Base-by-base conservation (phyloP, 768 basidiomycete genomes). In the Gloeostereum incarnatum region DNA sequence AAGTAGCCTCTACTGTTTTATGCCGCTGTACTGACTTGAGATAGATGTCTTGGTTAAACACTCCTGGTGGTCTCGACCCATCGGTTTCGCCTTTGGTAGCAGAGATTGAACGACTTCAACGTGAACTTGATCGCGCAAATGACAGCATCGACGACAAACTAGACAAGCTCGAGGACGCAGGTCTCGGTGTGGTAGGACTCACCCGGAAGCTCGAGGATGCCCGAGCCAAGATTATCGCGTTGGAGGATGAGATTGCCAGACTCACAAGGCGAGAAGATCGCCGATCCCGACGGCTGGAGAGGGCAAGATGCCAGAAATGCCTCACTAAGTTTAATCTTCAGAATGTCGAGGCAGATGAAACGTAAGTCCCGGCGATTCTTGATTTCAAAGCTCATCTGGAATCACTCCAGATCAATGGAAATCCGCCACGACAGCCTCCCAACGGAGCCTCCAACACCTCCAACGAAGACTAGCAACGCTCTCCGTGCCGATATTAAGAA, bases 91-190 rank as follows among this genome's bases (percentile, higher is more conserved):
- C 83, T 22, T 57, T 87, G 13, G 53, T 88, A n/a, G 60, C 67
- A 1, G 83, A 91, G 54, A 84, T 91, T 35, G 67, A 65, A 36
- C 72, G 81, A 17, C 62, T 92, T 25, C 81, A 90, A 48, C 64
- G 63, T 13, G 81, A 91, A 47, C 77, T 92, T 19, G 81, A 83
- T 45, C 67, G 54, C 2, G 89, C 88, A 7, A 90, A 93, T 52
- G 78, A 82, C 24, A 82, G 74, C 48, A 85, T 93, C 38, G 91
- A 93, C 48, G 81, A 89, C 51, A 91, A 92, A 55, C 67, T 93
- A 11, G 87, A 89, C 52, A 77, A 81, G 36, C 76, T 93, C 2
- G 84, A 87, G 50, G 80, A 89, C 40, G 79, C 81, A 0, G 88
- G 88, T 4, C 56, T 81, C 10, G 85, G 76, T 20, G 80, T 80